Conservation (phyloP, 2,329 filamentous ascomycete genomes). For the Fusarium musae region DNA sequence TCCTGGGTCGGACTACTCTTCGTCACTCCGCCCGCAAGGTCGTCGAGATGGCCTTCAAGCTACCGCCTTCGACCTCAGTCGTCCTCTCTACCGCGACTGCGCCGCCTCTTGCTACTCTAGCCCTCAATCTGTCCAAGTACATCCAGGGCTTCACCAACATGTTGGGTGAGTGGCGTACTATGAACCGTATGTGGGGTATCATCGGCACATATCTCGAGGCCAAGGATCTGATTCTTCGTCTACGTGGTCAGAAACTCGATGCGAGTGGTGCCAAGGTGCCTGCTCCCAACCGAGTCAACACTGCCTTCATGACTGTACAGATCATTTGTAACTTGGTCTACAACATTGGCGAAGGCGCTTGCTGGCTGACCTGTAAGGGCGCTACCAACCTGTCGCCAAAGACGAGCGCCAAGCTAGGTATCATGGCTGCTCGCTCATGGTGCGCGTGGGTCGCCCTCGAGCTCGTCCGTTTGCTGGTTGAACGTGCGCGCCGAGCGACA, state of each 20-base stretch:
- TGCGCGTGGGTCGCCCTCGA: slow-evolving; percentile 81
- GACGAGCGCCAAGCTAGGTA: slow-evolving; percentile 69
- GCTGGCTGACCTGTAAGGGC: slow-evolving; percentile 79
- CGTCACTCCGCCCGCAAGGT: slow-evolving; percentile 62
- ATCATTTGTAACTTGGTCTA: slow-evolving; percentile 74
- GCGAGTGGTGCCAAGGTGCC: slow-evolving; percentile 46
- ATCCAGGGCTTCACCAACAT: slow-evolving; percentile 72
- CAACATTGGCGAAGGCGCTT: slow-evolving; percentile 85
- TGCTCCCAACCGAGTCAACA: slow-evolving; percentile 52
- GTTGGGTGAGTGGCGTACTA: slow-evolving; percentile 77
- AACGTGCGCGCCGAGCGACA: slow-evolving; percentile 55
- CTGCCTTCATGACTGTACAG: slow-evolving; percentile 71
- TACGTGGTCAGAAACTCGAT: slow-evolving; percentile 50
- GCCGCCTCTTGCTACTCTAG: slow-evolving; percentile 54
- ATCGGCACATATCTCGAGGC: slow-evolving; percentile 79
- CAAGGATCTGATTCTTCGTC: slow-evolving; percentile 55
- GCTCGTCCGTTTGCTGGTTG: slow-evolving; percentile 70
- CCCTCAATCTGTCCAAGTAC: slow-evolving; percentile 61
- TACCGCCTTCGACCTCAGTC: slow-evolving; percentile 62
- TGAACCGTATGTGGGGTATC: slow-evolving; percentile 80
- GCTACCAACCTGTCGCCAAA: slow-evolving; percentile 69
- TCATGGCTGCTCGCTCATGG: slow-evolving; percentile 85
- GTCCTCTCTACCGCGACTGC: slow-evolving; percentile 54
- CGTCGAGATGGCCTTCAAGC: slow-evolving; percentile 62
- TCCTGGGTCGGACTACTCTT: slow-evolving; percentile 67